These are phyloP conservation scores for Ceratocystis lukuohia DNA, from an alignment of 2,329 filamentous ascomycete genomes.

Conservation along the genomic window DNA sequence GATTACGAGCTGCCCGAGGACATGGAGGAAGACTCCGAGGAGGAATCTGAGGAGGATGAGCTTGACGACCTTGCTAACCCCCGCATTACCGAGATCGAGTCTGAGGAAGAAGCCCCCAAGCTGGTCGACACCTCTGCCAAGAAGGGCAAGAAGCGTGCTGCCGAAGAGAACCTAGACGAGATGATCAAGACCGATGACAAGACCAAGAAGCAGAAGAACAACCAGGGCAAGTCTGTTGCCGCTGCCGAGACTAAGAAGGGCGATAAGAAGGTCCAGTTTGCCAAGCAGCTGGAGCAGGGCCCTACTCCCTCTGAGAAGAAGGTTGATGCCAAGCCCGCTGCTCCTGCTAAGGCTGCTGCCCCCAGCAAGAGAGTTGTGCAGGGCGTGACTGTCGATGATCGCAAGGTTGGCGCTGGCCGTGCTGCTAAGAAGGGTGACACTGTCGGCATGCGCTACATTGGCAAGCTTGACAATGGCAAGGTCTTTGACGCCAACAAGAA, in stretches of 20 bases:
- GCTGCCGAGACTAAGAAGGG: conserved; percentile 47
- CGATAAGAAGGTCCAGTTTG: conserved; percentile 96
- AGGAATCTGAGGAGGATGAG: conserved; percentile 59
- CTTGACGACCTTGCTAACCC: conserved; percentile 67
- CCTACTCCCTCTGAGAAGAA: conserved; percentile 54
- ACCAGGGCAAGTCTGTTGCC: conserved; percentile 74
- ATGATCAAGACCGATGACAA: conserved; percentile 66
- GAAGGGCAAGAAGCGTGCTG: conserved; percentile 84
- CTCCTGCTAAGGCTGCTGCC: conserved; percentile 26
- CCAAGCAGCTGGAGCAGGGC: conserved; percentile 96
- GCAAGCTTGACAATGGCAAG: conserved; percentile 88
- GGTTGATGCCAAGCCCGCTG: conserved; percentile 32
- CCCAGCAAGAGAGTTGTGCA: conserved; percentile 65
- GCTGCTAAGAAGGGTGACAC: conserved; percentile 81
- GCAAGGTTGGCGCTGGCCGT: conserved; percentile 76
- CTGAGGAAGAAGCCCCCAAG: conserved; percentile 58
- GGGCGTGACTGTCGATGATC: conserved; percentile 89
- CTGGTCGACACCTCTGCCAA: conserved; percentile 43
- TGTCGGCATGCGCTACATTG: conserved; percentile 93
- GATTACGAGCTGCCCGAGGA: conserved; percentile 77
- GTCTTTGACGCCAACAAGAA: conserved; percentile 99
- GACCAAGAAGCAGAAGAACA: conserved; percentile 97
- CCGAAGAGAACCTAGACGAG: conserved; percentile 68
- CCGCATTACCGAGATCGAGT: conserved; percentile 70
- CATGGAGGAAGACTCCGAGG: conserved; percentile 45